These are phyloP conservation scores for Serendipita sp. DNA, from an alignment of 768 basidiomycete species.

Conservation along the genomic window DNA sequence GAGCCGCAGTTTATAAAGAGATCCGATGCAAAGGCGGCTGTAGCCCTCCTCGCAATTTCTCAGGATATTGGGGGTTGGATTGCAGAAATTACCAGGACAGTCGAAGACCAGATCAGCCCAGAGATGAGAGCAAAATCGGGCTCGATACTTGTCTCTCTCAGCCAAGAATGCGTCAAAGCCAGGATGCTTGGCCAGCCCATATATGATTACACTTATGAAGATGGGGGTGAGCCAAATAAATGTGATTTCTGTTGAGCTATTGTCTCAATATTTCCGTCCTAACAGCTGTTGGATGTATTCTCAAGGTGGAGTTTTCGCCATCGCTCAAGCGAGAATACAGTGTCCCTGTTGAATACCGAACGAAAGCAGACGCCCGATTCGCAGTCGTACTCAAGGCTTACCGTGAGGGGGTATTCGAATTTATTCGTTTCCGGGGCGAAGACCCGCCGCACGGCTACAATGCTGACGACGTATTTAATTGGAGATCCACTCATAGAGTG, in stretches of 20 bases:
- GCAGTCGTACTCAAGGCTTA: slow-evolving; percentile 39
- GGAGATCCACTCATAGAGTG: too few relatives aligned
- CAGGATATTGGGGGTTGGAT: slow-evolving; percentile 44
- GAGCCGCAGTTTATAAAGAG: slow-evolving; percentile 47
- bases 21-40: slow-evolving; percentile 53
- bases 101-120: slow-evolving; percentile 32
- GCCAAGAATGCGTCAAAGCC: slow-evolving; percentile 30
- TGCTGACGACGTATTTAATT: not conserved
- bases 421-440: slow-evolving; percentile 38
- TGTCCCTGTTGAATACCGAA: slow-evolving; percentile 35
- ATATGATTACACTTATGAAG: slow-evolving; percentile 29
- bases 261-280: not conserved
- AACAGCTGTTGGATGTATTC: slow-evolving; percentile 39
- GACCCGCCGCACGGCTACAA: slow-evolving; percentile 12
- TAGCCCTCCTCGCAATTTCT: slow-evolving; percentile 47
- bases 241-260: not conserved
- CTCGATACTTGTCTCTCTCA: slow-evolving; percentile 30
- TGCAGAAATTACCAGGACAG: slow-evolving; percentile 26
- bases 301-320: slow-evolving; percentile 28
- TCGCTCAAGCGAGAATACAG: slow-evolving; percentile 26
- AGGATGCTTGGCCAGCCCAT: slow-evolving; percentile 23
- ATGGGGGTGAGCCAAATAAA: slow-evolving; percentile 30
- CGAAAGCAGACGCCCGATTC: slow-evolving; percentile 44
- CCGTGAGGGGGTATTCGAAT: slow-evolving; percentile 40
- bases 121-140: slow-evolving; percentile 31